Evolutionary conservation across 768 basidiomycete species (phyloP).

Genomic region (Leccinellum rugosiceps): DNA sequence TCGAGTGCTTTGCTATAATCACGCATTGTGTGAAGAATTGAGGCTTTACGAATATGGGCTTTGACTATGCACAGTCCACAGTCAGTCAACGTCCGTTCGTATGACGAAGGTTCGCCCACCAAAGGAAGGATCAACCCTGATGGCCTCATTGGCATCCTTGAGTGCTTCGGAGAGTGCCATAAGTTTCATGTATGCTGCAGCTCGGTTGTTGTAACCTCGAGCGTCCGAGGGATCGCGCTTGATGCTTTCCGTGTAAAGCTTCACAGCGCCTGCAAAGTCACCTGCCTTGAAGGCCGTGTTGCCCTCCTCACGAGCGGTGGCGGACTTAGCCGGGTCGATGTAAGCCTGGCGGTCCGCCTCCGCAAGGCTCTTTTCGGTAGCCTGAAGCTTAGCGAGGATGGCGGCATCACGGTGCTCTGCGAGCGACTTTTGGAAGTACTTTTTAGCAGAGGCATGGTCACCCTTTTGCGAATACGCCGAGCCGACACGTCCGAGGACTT

Average conservation of each 20-base stretch:
- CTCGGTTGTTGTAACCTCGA: conserved; percentile 95
- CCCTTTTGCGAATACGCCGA: conserved; percentile 79
- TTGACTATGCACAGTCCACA: conserved; percentile 50
- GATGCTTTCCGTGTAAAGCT: conserved; percentile 92
- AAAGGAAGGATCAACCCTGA: conserved; percentile 85
- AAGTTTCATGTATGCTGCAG: conserved; percentile 96
- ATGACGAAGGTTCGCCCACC: conserved; percentile 40
- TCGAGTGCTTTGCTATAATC: conserved; percentile 87
- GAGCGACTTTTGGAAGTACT: conserved; percentile 90
- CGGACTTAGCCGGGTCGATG: conserved; percentile 81
- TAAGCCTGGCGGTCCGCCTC: conserved; percentile 83
- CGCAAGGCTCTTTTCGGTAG: conserved; percentile 69
- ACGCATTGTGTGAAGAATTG: conserved; percentile 84
- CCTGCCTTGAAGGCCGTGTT: conserved; percentile 90
- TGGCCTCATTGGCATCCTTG: conserved; percentile 93
- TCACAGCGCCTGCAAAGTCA: conserved; percentile 89
- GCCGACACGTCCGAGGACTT: conserved; percentile 89
- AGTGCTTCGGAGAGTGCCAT: conserved; percentile 91
- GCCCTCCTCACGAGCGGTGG: conserved; percentile 85
- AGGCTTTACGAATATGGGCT: conserved; percentile 91
- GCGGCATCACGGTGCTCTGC: conserved; percentile 96
- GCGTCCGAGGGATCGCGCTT: conserved; percentile 91
- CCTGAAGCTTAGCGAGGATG: conserved; percentile 86
- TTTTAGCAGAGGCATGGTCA: conserved; percentile 76
- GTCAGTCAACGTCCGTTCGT: neutral